These are phyloP conservation scores for Xerocomus minutiporus DNA, from an alignment of 1,284 basidiomycete species.

Conservation along the genomic window DNA sequence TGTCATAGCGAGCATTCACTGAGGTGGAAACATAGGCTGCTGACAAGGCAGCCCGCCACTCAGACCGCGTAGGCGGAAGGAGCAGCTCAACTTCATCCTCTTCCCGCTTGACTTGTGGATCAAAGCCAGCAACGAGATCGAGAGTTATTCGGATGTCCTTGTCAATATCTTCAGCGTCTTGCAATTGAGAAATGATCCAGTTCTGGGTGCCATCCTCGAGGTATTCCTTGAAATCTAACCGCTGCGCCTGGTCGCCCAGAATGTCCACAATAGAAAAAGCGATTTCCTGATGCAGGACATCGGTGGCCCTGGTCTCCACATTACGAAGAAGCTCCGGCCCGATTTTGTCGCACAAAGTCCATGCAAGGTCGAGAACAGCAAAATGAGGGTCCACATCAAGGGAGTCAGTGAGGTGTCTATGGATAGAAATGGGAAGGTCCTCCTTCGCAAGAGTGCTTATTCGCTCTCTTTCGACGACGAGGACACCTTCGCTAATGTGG, in stretches of 20 bases:
- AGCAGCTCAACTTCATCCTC: conserved; percentile 60
- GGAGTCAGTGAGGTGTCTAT: conserved; percentile 42
- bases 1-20: conserved; percentile 67
- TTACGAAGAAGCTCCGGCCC: conserved; percentile 51
- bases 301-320: conserved; percentile 55
- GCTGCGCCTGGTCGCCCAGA: conserved; percentile 57
- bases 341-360: conserved; percentile 54
- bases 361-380: conserved; percentile 52
- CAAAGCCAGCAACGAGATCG: conserved; percentile 66
- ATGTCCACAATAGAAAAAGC: conserved; percentile 72
- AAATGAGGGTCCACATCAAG: conserved; percentile 47
- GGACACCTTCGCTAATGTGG: conserved; percentile 44
- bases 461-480: conserved; percentile 77
- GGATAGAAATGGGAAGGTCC: conserved; percentile 62
- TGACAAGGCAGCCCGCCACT: conserved; percentile 59
- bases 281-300: conserved; percentile 68
- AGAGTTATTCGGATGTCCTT: conserved; percentile 51
- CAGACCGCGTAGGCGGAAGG: conserved; percentile 48
- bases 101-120: conserved; percentile 67
- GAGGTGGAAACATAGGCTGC: conserved; percentile 59
- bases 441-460: conserved; percentile 59
- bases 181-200: conserved; percentile 58
- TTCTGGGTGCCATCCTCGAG: conserved; percentile 55
- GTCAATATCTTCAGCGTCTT: conserved; percentile 53
- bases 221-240: conserved; percentile 46